Base-by-base conservation (phyloP, 495 filamentous ascomycete species). In the Xylaria acuta region DNA sequence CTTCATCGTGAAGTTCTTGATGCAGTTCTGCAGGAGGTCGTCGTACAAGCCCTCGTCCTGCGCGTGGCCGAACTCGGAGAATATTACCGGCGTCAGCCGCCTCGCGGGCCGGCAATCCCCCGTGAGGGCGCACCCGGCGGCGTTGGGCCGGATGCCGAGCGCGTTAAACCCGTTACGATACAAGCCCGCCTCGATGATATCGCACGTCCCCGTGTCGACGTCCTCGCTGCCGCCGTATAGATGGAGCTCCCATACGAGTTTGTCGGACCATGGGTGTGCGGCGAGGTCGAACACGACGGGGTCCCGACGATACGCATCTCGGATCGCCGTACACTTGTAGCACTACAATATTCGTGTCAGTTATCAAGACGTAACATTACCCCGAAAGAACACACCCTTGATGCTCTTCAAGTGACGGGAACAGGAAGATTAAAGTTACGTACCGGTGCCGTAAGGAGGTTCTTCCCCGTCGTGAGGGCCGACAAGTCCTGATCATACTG, bases 211-310 rank as follows among this genome's bases (percentile, higher is more conserved):
- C 5, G 83, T 78, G 70, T 80, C 80, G 22, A 80, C 36, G 67
- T 80, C 77, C 73, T 79, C 82, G 62, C 79, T 81, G 49, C 79
- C 80, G 41, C 84, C 80, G 77, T 88, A 88, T 22, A 87, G 81
- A 76, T 89, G 87, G 41, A 90, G 73, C 72, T 89, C 87, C 63
- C 87, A 84, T 1, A 88, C 86, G 54, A 88, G 69, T 70, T 89
- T 88, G 74, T 85, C 47, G 0, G 75, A 76, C 80, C 80, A 80
- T 7, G 77, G 76, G 45, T 78, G 64, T 41, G 54, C 64, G 54
- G 64, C 71, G 4, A 79, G 75, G 54, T 77, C 75, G 60, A 81
- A 81, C 54, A 73, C 74, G 2, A 79, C 74, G 1, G 78, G 78
- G 1, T 77, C 68, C 16, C 80, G 73, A 2, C 80, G 77, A 16